A percentile compares a stretch with the other conserved stretches of the same genome.
These are phyloP conservation scores for Puya raimondii DNA, from an alignment of 176 grass and related monocot genomes.

Conservation along the genomic window DNA sequence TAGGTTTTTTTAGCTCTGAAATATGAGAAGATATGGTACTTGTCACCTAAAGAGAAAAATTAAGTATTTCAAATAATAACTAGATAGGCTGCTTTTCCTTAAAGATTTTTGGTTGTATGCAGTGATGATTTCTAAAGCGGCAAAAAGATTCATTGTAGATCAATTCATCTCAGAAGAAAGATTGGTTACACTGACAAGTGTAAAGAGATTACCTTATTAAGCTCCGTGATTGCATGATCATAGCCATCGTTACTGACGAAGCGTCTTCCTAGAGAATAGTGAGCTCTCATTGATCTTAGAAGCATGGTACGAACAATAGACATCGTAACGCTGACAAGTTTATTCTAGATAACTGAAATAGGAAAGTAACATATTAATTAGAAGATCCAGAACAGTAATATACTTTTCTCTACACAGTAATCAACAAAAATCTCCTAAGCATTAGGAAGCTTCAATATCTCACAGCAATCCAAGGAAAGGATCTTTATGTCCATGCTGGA, in stretches of 20 bases:
- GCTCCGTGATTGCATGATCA: slow-evolving; percentile 36
- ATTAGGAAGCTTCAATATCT: no score
- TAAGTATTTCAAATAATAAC: no score
- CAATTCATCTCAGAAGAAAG: background rate
- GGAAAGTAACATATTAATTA: background rate
- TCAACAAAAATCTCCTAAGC: background rate
- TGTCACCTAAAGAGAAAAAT: no score
- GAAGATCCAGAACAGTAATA: background rate
- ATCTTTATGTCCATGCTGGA: no score
- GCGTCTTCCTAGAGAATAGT: slow-evolving; percentile 27
- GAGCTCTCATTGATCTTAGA: slow-evolving; percentile 22
- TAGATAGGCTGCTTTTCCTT: no score
- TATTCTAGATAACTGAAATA: slow-evolving; percentile 10
- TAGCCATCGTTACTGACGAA: slow-evolving; percentile 26
- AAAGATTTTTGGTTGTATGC: no score
- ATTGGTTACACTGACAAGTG: background rate
- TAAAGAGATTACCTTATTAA: slow-evolving; percentile 42
- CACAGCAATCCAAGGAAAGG: no score
- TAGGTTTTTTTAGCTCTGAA: no score
- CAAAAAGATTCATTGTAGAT: background rate
- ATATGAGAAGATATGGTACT: no score
- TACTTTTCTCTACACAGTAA: background rate
- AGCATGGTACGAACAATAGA: slow-evolving; percentile 20
- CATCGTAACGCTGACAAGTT: slow-evolving; percentile 5
- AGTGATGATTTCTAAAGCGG: background rate